Evolutionary conservation across 2,329 filamentous ascomycete species (phyloP), one percentile per base, ranked within the genome.

Genomic region (Neonectria punicea): DNA sequence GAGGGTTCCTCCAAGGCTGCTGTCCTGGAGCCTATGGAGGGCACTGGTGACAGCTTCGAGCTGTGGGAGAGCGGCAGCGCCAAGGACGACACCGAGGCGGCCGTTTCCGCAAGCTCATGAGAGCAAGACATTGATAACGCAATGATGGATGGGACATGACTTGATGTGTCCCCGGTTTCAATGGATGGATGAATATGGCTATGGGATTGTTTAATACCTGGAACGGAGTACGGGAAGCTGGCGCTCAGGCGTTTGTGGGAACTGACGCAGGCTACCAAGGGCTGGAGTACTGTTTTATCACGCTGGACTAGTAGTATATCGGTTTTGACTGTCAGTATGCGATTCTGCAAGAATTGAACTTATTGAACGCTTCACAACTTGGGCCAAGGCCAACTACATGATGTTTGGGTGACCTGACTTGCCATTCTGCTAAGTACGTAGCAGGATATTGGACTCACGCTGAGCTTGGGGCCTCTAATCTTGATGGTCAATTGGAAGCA

Each of bases 11-110:
- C 80, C 28, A 79, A 81, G 56, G 85, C 85, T 2, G 81, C 84
- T 2, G 73, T 86, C 2, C 77, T 90, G 14, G 77, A 85, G 59
- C 84, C 86, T 1, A 82, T 90, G 5, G 86, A 90, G 58, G 88
- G 86, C 51, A 85, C 86, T 0, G 87, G 84, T 44, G 86, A 89
- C 70, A 84, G 79, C 74, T 88, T 92, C 72, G 89, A 91, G 71
- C 83, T 93, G 16, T 92, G 90, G 90, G 90, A 92, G 78, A 92
- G 89, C 74, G 85, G 84, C 28, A 92, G 89, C 76, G 85, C 86
- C 28, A 87, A 88, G 68, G 90, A 88, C 53, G 89, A 87, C 61
- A 73, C 77, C 1, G 84, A 85, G 62, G 59, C 65, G n/a, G 51
- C 54, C 49, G 51, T 54, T 43, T 57, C 61, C 18, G 61, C 69